Base-by-base conservation (phyloP, 441 rosid genomes). In the Mallotus repandus region DNA sequence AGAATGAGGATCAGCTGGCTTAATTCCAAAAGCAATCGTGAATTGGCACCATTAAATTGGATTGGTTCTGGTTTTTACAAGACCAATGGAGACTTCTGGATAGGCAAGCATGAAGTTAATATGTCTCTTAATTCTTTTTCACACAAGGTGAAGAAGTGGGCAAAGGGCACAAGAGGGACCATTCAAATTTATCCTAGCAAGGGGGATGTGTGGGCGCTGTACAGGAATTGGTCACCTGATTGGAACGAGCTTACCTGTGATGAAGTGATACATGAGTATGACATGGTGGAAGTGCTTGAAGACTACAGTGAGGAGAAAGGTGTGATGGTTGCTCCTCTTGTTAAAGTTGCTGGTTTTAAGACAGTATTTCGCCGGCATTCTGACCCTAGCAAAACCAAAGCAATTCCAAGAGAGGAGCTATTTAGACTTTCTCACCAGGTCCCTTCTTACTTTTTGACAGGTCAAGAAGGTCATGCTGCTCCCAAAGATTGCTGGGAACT, bases 121-220 rank as follows among this genome's bases (percentile, higher is more conserved):
- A 82, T 78, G 52, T 71, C 95, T 4, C 83, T 93, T 11, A 91
- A 96, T 79, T 79, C 89, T 21, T 95, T 93, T 75, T 95, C 97
- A 2, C 98, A 93, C 87, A 86, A 71, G 84, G 93, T 96, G 38
- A 75, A 46, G 22, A 82, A 80, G 71, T 96, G 92, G 91, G 84
- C 83, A 38, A 96, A 89, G 87, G 94, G 97, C 70, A 32, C 48
- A 4, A 88, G 91, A 49, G 99, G 99, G 66, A 75, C 86, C 32
- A 69, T 96, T 67, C 81, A 78, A 50, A 89, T 96, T 66, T 86
- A 78, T 78, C 98, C 98, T 32, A 81, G 68, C 18, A 91, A 87
- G 76, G 99, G 98, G 2, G 93, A 96, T 57, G 84, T 96, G 56
- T 96, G 99, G 98, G 97, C 98, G 19, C 66, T 93, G 68, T 96